phyloP scores from a whole-genome alignment of 352 stramenopile species.

The Globisporangium yorkense region DNA sequence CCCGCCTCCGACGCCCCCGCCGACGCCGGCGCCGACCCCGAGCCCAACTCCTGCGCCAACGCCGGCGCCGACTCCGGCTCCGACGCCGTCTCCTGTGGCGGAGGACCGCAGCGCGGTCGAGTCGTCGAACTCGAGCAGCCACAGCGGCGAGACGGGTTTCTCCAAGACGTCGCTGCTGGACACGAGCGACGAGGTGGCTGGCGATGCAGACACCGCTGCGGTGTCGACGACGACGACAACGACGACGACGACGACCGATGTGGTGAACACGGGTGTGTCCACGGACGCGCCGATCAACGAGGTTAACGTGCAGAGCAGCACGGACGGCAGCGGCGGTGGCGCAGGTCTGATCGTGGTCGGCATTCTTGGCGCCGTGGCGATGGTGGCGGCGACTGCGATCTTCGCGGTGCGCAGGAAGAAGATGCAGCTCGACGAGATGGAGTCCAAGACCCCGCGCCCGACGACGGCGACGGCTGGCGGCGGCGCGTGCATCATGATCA shows the following conservation, averaged over 20 bases:
- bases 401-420: slow-evolving; percentile 66
- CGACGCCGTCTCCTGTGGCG: slow-evolving; percentile 13
- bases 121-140: slow-evolving; percentile 14
- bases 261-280: slow-evolving; percentile 9
- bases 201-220: slow-evolving; percentile 1
- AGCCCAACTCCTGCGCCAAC: slow-evolving; percentile 27
- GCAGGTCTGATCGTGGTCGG: slow-evolving; percentile 22
- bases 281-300: slow-evolving; percentile 23
- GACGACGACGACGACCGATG: slow-evolving; percentile 8
- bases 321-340: neutral
- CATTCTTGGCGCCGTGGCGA: slow-evolving; percentile 24
- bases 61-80: slow-evolving; percentile 21
- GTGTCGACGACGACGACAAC: neutral
- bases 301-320: slow-evolving; percentile 39
- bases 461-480: slow-evolving; percentile 20
- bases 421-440: slow-evolving; percentile 44
- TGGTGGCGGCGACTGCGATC: slow-evolving; percentile 51
- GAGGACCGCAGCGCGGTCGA: slow-evolving; percentile 10
- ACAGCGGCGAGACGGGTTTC: slow-evolving; percentile 10
- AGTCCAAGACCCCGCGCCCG: slow-evolving; percentile 45
- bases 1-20: slow-evolving; percentile 19
- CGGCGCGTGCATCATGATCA: slow-evolving; percentile 41
- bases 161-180: slow-evolving; percentile 1
- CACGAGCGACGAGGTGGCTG: slow-evolving; percentile 10
- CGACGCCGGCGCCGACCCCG: slow-evolving; percentile 23